A percentile compares a stretch with the other conserved stretches of the same genome.
phyloP scores from a whole-genome alignment of 1,284 basidiomycete genomes.

The Trichosporon coremiiforme region DNA sequence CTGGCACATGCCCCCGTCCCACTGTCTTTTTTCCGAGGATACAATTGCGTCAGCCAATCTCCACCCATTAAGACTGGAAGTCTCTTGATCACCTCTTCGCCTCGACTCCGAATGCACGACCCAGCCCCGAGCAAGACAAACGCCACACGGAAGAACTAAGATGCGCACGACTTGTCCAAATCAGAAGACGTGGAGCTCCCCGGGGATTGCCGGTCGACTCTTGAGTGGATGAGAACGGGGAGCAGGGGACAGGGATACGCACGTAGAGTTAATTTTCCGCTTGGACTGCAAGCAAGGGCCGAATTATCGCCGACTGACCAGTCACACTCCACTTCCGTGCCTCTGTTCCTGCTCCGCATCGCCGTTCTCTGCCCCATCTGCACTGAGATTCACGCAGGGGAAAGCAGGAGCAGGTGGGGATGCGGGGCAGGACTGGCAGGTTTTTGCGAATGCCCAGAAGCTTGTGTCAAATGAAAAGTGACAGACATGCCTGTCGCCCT shows the following conservation, averaged over 20 bases:
- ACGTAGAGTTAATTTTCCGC: neutral
- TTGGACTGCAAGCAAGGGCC: neutral
- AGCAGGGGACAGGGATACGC: neutral
- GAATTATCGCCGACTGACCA: constrained; percentile 15
- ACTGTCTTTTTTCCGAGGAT: neutral
- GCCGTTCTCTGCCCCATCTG: neutral
- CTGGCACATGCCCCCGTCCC: neutral
- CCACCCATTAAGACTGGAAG: no score
- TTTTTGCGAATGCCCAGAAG: no score
- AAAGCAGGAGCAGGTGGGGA: no score
- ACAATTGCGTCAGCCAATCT: neutral
- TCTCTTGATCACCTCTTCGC: no score
- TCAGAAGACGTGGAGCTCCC: neutral
- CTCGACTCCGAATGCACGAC: neutral
- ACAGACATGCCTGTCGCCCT: no score
- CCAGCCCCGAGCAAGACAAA: neutral
- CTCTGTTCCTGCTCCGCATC: neutral
- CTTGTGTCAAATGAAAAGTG: neutral
- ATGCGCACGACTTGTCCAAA: neutral
- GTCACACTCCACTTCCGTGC: neutral
- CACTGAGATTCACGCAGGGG: no score
- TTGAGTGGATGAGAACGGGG: neutral
- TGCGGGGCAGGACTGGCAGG: no score
- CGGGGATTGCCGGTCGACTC: neutral
- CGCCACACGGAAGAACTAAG: neutral